Evolutionary conservation across 129 eudicot genomes (phyloP).

Genomic region (Logfia minima): DNA sequence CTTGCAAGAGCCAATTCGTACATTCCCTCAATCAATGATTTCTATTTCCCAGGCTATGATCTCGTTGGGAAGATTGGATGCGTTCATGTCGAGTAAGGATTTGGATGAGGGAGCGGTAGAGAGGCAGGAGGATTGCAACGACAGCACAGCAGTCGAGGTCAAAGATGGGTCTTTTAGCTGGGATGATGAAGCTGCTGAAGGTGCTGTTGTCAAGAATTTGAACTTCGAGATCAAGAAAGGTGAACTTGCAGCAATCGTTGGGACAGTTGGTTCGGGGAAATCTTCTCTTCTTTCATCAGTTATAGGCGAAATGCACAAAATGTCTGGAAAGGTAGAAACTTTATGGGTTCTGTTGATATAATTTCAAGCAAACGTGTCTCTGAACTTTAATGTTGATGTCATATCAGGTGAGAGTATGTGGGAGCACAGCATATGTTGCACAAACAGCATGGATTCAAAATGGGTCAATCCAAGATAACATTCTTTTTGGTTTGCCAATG

Average conservation of each 20-base stretch:
- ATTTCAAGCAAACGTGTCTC: not conserved
- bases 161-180: slow-evolving; percentile 69
- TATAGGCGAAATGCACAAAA: slow-evolving; percentile 81
- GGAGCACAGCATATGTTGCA: slow-evolving; percentile 90
- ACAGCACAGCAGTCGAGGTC: slow-evolving; percentile 55
- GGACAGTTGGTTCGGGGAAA: slow-evolving; percentile 85
- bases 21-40: slow-evolving; percentile 89
- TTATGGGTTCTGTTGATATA: too few species aligned
- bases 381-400: slow-evolving; percentile 20
- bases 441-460: slow-evolving; percentile 86
- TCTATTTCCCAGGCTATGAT: slow-evolving; percentile 84
- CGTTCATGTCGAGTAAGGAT: slow-evolving; percentile 68
- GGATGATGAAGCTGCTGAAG: slow-evolving; percentile 27
- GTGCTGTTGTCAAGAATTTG: not conserved
- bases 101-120: slow-evolving; percentile 64
- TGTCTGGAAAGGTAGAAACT: slow-evolving; percentile 56
- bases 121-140: slow-evolving; percentile 53
- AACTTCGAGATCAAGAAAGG: slow-evolving; percentile 18
- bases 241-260: slow-evolving; percentile 71
- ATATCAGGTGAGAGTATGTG: slow-evolving; percentile 73
- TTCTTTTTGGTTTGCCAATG: slow-evolving; percentile 81
- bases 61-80: slow-evolving; percentile 75
- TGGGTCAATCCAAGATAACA: slow-evolving; percentile 71
- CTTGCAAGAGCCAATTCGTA: slow-evolving; percentile 81
- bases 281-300: slow-evolving; percentile 63